phyloP scores from a whole-genome alignment of 108 stramenopile species.

The Aurantiochytrium sp. region DNA sequence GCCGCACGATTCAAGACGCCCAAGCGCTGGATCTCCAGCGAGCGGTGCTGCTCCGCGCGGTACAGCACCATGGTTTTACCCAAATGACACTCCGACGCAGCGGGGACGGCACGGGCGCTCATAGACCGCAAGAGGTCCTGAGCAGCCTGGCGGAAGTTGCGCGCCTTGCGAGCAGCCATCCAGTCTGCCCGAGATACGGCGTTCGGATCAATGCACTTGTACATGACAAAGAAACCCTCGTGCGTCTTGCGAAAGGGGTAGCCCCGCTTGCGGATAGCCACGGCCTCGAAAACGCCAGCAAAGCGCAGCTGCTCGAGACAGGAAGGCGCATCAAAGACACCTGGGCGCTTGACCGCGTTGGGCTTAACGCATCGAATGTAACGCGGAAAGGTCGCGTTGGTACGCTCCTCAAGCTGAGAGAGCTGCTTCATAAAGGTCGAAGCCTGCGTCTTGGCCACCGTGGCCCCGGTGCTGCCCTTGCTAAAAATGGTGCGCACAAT shows the following conservation, averaged over 20 bases:
- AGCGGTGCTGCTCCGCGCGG: slow-evolving; percentile 49
- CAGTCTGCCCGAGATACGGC: not conserved
- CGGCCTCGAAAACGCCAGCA: slow-evolving; percentile 47
- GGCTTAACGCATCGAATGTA: slow-evolving; percentile 45
- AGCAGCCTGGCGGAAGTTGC: not conserved
- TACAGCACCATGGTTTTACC: slow-evolving; percentile 57
- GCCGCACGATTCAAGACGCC: slow-evolving; percentile 29
- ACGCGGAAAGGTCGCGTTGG: slow-evolving; percentile 54
- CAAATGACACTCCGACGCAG: slow-evolving; percentile 22
- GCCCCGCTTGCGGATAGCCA: slow-evolving; percentile 37
- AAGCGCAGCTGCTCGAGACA: slow-evolving; percentile 43
- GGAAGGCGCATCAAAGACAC: slow-evolving; percentile 61
- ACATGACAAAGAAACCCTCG: slow-evolving; percentile 28
- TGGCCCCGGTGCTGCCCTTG: not conserved
- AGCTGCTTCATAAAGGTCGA: slow-evolving; percentile 12
- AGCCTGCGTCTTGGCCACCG: not conserved
- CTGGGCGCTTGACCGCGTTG: slow-evolving; percentile 41
- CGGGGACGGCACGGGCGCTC: not conserved
- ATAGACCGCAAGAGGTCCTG: not conserved
- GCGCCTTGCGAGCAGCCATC: not conserved
- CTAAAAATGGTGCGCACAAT: not conserved
- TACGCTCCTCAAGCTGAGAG: not conserved
- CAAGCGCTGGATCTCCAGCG: slow-evolving; percentile 50
- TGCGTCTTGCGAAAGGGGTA: slow-evolving; percentile 38
- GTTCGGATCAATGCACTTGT: not conserved